Evolutionary conservation across 352 stramenopile genomes (phyloP).

Genomic region (Phytophthora constricta): DNA sequence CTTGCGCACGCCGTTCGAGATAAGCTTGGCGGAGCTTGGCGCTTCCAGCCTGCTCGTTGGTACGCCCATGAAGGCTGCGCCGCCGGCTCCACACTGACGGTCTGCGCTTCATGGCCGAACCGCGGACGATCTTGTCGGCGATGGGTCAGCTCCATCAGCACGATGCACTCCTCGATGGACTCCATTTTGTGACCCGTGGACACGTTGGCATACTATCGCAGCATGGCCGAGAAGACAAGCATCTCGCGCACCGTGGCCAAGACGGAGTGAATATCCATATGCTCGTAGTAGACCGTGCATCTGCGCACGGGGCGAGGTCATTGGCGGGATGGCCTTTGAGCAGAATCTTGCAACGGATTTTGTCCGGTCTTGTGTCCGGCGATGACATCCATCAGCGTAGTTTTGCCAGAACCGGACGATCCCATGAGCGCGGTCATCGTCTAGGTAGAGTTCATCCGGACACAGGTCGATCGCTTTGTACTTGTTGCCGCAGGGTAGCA

Average conservation of each 20-base stretch:
- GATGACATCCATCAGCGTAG: slow-evolving; percentile 27
- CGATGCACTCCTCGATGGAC: slow-evolving; percentile 33
- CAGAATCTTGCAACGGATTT: slow-evolving; percentile 65
- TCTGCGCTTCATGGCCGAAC: slow-evolving; percentile 35
- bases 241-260: slow-evolving; percentile 84
- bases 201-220: slow-evolving; percentile 46
- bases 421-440: slow-evolving; percentile 90
- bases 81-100: slow-evolving; percentile 66
- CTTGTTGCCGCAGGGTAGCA: slow-evolving; percentile 26
- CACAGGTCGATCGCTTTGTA: slow-evolving; percentile 65
- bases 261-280: slow-evolving; percentile 86
- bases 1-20: slow-evolving; percentile 23
- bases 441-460: slow-evolving; percentile 66
- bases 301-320: slow-evolving; percentile 29
- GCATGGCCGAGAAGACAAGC: slow-evolving; percentile 56
- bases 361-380: slow-evolving; percentile 15
- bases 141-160: slow-evolving; percentile 33
- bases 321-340: slow-evolving; percentile 73
- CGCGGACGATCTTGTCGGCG: slow-evolving; percentile 34
- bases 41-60: slow-evolving; percentile 73
- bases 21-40: slow-evolving; percentile 26
- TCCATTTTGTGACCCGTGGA: slow-evolving; percentile 24
- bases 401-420: slow-evolving; percentile 70
- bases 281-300: slow-evolving; percentile 55
- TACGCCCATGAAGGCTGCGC: slow-evolving; percentile 76